Base-by-base conservation (phyloP, 2,329 filamentous ascomycete genomes). In the Monosporascus sp. region DNA sequence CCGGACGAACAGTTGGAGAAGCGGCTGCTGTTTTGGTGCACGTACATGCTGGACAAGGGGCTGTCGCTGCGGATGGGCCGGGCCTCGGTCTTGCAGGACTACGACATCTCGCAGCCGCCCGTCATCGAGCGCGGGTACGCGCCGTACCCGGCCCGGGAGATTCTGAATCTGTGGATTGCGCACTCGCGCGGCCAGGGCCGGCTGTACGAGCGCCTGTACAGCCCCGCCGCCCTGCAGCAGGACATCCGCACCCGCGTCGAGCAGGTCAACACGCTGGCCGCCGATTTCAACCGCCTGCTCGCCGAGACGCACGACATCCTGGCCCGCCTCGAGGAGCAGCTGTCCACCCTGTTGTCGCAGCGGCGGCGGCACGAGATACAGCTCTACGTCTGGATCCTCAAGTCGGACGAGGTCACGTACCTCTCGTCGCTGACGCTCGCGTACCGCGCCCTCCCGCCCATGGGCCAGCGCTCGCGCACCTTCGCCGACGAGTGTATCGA, bases 181-280 rank as follows among this genome's bases (percentile, higher is more conserved):
- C 71, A 79, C 14, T 76, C 78, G n/a, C 72, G 72, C n/a, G 74
- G 81, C 8, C 78, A 83, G 50, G 78, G 80, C 3, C 73, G 77
- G 5, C 76, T 83, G 25, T 84, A 83, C 54, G 75, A 82, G 60
- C 69, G 75, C 3, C 65, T 84, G 2, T 84, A 84, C 59, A 72
- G 70, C 27, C 71, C 72, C 1, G 72, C 70, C 5, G 70, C 73
- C 0, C 66, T 74, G 17, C 62, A 66, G 1, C 68, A 74, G 53
- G 57, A 67, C 0, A 66, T 68, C 8, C 50, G 63, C 7, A 58
- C 67, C 11, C 66, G 74, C 7, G 60, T 63, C 8, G 64, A 64
- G 18, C 68, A 72, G 50, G 74, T 67, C 18, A 61, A 55, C 44
- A 56, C 55, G 31, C 60, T 72, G 7, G 64, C 63, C 5, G 60